Evolutionary conservation across 2,329 filamentous ascomycete genomes (phyloP), one percentile per base, ranked within the genome.

Genomic region (Neonectria sp.): DNA sequence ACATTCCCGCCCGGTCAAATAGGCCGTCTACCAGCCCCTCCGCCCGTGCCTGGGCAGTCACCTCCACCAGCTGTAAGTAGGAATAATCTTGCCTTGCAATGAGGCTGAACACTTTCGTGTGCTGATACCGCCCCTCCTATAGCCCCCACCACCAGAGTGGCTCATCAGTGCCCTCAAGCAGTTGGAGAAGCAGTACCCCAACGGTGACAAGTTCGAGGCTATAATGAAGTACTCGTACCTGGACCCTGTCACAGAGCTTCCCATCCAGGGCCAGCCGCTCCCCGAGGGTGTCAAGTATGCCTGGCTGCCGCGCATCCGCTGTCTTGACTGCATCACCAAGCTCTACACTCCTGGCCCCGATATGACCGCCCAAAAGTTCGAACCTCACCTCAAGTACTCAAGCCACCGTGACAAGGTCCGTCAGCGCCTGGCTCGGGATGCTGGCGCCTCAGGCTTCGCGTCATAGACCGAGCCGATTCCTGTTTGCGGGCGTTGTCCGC

Each of bases 301-400:
- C 82, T 98, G 92, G 81, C 86, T 97, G 56, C 96, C 96, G 9
- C 88, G 96, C 57, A 98, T 99, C 70, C 89, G 94, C 65, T 99
- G 96, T 79, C 89, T 92, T 53, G 96, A 99, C 80, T 98, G 96
- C 79, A 94, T 94, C 0, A 94, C 94, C 33, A 98, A 98, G 81
- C 85, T 97, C 12, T 99, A 99, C 81, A 97, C 95, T 0, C 94
- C 95, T 0, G 93, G 95, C 0, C 94, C 95, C 0, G 94, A 92
- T 27, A 92, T 89, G 79, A 95, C 94, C 3, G 93, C 95, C 6
- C 91, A 91, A 52, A 97, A 97, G 77, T 99, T 99, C 70, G 94
- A 97, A 81, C 90, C 97, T 1, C 96, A 99, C 82, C 85, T 98
- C 55, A 93, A 92, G 80, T 98, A 97, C 80, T 89, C 93, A 49